Base-by-base conservation (phyloP, 352 stramenopile species). In the Phytophthora uliginosa region DNA sequence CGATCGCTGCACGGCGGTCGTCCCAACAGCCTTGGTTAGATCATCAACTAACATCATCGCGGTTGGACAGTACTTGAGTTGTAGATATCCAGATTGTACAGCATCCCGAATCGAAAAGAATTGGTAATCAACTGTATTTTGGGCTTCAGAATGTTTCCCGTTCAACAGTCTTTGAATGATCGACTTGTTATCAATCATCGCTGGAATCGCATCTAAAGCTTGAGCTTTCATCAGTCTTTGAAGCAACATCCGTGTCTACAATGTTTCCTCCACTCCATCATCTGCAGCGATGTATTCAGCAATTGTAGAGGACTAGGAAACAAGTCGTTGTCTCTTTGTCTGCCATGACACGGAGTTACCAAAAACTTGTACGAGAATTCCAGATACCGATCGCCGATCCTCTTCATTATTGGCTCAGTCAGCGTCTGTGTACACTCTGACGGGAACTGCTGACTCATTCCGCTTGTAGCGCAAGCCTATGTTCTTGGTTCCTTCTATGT, bases 301-400 rank as follows among this genome's bases (percentile, higher is more conserved):
- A 8, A 50, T 50, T 20, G 42, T 50, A 1, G 42, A 50, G 7
- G 42, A 50, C 38, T 62, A 40, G 0, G 56, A 62, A 5, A 60
- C 54, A 10, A 62, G 34, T 2, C 56, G 56, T 38, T 62, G 56
- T 4, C 56, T 34, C 17, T 62, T 62, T 13, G 56, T 52, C 7
- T 62, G 38, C 56, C 56, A 52, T 20, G 12, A 36, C 10, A 62
- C 56, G 0, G 56, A 20, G 22, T 36, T 53, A 4, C 38, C 56
- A 2, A 7, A 62, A 1, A 62, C 56, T 7, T 22, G 15, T 1
- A 62, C n/a, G 15, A 62, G 4, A 7, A 22, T 18, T 31, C 54
- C 54, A 15, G 33, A 50, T 2, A 50, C n/a, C 7, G 34, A 61
- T 20, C 33, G 26, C 6, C 54, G 34, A 20, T n/a, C 54, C 13